These are phyloP conservation scores for Aspergillus avenaceus DNA, from an alignment of 495 filamentous ascomycete genomes.

Conservation along the genomic window DNA sequence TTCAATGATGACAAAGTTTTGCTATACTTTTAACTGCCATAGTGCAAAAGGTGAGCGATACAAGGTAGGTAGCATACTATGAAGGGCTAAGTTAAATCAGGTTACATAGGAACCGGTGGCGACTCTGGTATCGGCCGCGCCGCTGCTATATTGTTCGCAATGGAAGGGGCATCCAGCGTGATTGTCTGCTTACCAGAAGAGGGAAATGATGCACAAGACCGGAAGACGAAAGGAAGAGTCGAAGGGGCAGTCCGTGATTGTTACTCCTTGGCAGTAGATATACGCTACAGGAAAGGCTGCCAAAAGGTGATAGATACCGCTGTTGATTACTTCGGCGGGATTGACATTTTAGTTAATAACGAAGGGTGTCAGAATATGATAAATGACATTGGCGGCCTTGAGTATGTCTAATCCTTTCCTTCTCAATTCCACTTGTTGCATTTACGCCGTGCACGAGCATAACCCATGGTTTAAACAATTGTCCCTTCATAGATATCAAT, in stretches of 20 bases:
- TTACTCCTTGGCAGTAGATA: constrained; percentile 55
- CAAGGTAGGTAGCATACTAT: no score
- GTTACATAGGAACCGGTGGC: constrained; percentile 76
- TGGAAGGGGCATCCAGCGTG: constrained; percentile 74
- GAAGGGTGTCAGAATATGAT: constrained; percentile 73
- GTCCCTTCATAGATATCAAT: not conserved
- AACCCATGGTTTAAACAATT: not conserved
- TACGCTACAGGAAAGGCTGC: constrained; percentile 62
- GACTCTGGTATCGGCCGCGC: constrained; percentile 81
- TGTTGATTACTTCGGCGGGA: constrained; percentile 56
- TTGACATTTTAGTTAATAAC: constrained; percentile 82
- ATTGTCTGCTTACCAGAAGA: constrained; percentile 76
- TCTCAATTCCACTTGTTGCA: not conserved
- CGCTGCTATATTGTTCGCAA: constrained; percentile 72
- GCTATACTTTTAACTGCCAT: no score
- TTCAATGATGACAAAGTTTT: no score
- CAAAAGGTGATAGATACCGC: constrained; percentile 64
- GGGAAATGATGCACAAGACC: constrained; percentile 69
- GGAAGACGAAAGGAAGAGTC: constrained; percentile 66
- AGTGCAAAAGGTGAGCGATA: no score
- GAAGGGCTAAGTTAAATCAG: no score
- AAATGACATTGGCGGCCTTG: constrained; percentile 68
- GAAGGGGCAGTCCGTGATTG: constrained; percentile 61
- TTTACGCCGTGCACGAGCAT: not conserved
- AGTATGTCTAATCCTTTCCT: constrained; percentile 43